Base-by-base conservation (phyloP, 805 yeast genomes). In the Teunomyces funiuensis region DNA sequence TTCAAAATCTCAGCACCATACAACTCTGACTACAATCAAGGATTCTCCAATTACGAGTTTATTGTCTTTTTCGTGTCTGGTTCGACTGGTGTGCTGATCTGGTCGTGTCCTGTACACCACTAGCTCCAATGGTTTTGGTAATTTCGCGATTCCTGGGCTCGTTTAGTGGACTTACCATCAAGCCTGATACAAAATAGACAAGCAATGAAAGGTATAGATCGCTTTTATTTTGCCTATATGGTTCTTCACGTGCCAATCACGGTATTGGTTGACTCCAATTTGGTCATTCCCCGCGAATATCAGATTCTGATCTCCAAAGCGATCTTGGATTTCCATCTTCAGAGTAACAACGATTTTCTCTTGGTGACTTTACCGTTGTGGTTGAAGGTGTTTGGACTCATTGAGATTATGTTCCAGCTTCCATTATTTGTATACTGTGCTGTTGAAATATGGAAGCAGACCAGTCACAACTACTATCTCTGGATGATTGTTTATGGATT, bases 191-290 rank as follows among this genome's bases (percentile, higher is more conserved):
- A 6, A 28, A n/a, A 13, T 13, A 28, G 25, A 4, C 5, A 22
- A 9, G 9, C 5, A 16, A 22, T 23, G 37, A 33, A 25, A 9
- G 28, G 28, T 17, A 23, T 25, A 19, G 28, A 33, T 22, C 20
- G 28, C 11, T 73, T 80, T 50, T 78, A 77, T 55, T 68, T 66
- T 45, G 56, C 64, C 47, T 80, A 78, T 57, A 78, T 77, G 52
- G 46, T 83, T 2, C 40, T 85, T 6, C 97, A 90, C 55, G 75
- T 86, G 15, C 85, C 90, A 10, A 78, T 88, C 54, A 84, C 97
- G 0, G 44, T 87, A 2, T 60, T 85, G 29, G 76, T 91, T 40
- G 98, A 90, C 58, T 77, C 89, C 9, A 71, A 84, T 2, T 74
- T 87, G 37, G 82, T 83, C 3, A 61, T 89, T 13, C 93, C 95